Evolutionary conservation across 495 filamentous ascomycete genomes (phyloP), one percentile per base, ranked within the genome.

Genomic region (Chlorociboria aeruginascens): DNA sequence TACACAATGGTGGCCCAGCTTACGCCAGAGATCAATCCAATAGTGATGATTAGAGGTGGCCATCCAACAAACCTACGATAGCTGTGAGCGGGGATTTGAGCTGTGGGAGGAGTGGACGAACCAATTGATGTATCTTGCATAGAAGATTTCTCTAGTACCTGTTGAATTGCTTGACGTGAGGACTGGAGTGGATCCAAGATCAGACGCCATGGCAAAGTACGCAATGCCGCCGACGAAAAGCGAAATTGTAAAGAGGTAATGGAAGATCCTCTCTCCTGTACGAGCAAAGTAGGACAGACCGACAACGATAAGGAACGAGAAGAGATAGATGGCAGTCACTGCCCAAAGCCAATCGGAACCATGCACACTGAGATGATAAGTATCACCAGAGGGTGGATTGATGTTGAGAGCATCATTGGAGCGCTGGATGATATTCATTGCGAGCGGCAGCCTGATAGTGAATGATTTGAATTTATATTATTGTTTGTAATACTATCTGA

Each of bases 101-200:
- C 17, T 51, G 65, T 14, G 60, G 66, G 40, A 65, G 50, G 16
- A 54, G 13, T 11, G 14, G 13, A 28, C 44, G 20, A 46, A 60
- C 77, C 79, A 83, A 58, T 82, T 73, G 52, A 86, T 73, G 59
- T 84, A 87, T 25, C 77, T 69, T 14, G 74, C 79, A 48, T 79
- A 87, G 61, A 83, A 87, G 57, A 87, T 76, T 59, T 84, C 69
- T 10, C 82, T 70, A 9, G 60, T 59, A 9, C 71, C 72, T 12
- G 51, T 63, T 17, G 63, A 59, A 30, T 58, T 53, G 17, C 68
- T 61, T 41, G 51, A 52, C 4, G 69, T 65, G 3, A 51, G 46
- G 11, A 84, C 75, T 16, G 78, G 69, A 7, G 69, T 73, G 61
- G 70, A 76, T 45, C 83, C 83, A 1, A 87, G 66, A 57, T 84